A percentile compares a stretch with the other conserved stretches of the same genome.
Evolutionary conservation across 1,139 yeast genomes (phyloP).

Genomic region (Suhomyces guaymorum): DNA sequence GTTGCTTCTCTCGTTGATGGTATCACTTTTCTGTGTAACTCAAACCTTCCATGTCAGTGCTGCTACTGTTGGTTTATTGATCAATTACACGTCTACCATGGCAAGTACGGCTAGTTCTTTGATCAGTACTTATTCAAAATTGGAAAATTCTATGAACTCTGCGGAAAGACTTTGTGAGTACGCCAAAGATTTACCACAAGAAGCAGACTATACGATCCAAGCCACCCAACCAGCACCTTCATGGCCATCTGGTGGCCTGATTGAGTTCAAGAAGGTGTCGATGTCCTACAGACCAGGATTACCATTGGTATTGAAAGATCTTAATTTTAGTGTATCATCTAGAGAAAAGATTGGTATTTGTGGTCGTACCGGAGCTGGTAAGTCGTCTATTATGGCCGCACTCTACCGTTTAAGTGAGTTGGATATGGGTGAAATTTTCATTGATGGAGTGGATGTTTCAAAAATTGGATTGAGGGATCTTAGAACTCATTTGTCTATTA

Average conservation of each 20-base stretch:
- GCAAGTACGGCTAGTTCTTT: slow-evolving; percentile 49
- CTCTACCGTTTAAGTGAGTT: slow-evolving; percentile 64
- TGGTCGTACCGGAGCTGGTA: slow-evolving; percentile 83
- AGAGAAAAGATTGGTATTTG: slow-evolving; percentile 71
- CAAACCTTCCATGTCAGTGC: slow-evolving; percentile 63
- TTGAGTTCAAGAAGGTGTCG: slow-evolving; percentile 57
- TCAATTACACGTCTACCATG: slow-evolving; percentile 57
- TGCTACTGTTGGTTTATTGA: slow-evolving; percentile 68
- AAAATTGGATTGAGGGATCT: slow-evolving; percentile 56
- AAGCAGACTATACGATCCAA: slow-evolving; percentile 38
- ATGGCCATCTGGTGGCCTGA: slow-evolving; percentile 50
- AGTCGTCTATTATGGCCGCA: slow-evolving; percentile 66
- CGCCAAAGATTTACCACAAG: slow-evolving; percentile 50
- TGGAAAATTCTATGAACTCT: slow-evolving; percentile 81
- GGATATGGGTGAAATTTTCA: slow-evolving; percentile 48
- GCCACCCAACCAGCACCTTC: slow-evolving; percentile 53
- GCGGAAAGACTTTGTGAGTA: slow-evolving; percentile 76
- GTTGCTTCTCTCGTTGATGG: slow-evolving; percentile 39
- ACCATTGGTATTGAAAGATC: slow-evolving; percentile 66
- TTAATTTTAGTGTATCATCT: slow-evolving; percentile 47
- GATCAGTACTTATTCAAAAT: slow-evolving; percentile 58
- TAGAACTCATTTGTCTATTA: slow-evolving; percentile 60
- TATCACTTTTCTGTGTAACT: slow-evolving; percentile 61
- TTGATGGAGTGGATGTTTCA: slow-evolving; percentile 63
- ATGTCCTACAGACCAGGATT: slow-evolving; percentile 74